Evolutionary conservation across 2,329 filamentous ascomycete genomes (phyloP).

Genomic region (Aspergillus latus): DNA sequence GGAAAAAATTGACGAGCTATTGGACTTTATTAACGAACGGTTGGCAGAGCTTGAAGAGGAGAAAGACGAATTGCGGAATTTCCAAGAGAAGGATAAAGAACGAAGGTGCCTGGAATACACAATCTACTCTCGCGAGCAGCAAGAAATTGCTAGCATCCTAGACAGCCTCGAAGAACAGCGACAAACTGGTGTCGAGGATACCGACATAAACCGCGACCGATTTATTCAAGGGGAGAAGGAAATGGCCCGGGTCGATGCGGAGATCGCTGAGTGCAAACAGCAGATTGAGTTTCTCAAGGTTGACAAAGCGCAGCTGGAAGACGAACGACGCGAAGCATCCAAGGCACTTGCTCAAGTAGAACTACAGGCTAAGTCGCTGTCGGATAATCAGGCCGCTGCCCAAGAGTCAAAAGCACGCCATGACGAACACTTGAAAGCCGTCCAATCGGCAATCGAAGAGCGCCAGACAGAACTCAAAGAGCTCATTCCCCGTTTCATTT

Average conservation of each 20-base stretch:
- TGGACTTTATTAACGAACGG: constrained; percentile 88
- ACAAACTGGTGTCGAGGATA: constrained; percentile 78
- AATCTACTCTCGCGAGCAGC: constrained; percentile 86
- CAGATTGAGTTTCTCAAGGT: constrained; percentile 81
- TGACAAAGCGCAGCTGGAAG: constrained; percentile 83
- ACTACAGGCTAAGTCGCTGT: constrained; percentile 75
- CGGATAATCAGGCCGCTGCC: constrained; percentile 76
- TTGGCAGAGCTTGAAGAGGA: constrained; percentile 90
- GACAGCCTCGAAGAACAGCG: constrained; percentile 80
- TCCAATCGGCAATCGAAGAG: constrained; percentile 70
- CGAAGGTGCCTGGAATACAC: constrained; percentile 91
- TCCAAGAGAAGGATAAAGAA: constrained; percentile 92
- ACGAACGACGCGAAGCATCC: constrained; percentile 80
- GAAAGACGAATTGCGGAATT: constrained; percentile 90
- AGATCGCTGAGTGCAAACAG: constrained; percentile 77
- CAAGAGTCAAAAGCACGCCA: constrained; percentile 72
- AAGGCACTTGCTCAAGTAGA: constrained; percentile 82
- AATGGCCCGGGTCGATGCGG: constrained; percentile 71
- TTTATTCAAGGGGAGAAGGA: constrained; percentile 78
- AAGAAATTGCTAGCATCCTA: constrained; percentile 71
- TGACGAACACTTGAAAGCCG: constrained; percentile 67
- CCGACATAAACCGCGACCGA: constrained; percentile 73
- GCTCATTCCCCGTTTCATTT: constrained; percentile 74
- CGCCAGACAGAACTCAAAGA: constrained; percentile 74
- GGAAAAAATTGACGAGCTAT: constrained; percentile 86